Conservation (phyloP, 176 grass and related monocot species). For the Oropetium thomaeum region DNA sequence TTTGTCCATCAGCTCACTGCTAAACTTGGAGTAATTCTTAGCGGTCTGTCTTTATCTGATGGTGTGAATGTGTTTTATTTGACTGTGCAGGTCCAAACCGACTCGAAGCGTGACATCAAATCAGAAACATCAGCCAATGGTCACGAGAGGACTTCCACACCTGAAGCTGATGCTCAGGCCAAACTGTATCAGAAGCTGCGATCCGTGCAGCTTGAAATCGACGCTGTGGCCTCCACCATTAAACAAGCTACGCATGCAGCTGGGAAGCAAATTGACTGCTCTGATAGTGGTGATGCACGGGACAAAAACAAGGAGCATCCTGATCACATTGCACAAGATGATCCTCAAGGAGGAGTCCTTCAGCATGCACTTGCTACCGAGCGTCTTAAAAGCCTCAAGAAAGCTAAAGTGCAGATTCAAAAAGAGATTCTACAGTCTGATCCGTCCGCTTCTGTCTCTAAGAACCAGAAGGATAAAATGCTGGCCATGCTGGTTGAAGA, state of each 20-base stretch:
- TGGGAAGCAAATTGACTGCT: slow-evolving; percentile 22
- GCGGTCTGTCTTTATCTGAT: neutral
- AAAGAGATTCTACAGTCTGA: slow-evolving; percentile 46
- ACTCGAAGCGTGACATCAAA: slow-evolving; percentile 5
- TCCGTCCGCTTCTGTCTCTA: slow-evolving; percentile 20
- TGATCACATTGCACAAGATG: slow-evolving; percentile 5
- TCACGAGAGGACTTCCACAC: neutral
- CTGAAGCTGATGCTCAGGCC: slow-evolving; percentile 30
- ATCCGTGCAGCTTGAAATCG: slow-evolving; percentile 74
- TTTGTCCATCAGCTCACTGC: neutral
- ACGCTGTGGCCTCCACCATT: slow-evolving; percentile 74
- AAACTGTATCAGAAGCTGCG: slow-evolving; percentile 63
- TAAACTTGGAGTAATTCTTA: neutral
- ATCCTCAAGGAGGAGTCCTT: slow-evolving; percentile 35
- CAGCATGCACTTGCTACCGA: slow-evolving; percentile 78
- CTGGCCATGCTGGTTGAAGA: slow-evolving; percentile 68
- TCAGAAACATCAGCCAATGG: neutral
- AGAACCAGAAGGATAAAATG: slow-evolving; percentile 25
- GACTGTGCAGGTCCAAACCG: slow-evolving; percentile 45
- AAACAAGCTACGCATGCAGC: slow-evolving; percentile 20
- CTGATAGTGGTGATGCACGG: slow-evolving; percentile 5
- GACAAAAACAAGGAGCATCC: slow-evolving; percentile 21
- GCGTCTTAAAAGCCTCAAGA: slow-evolving; percentile 80
- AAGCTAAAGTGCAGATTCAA: slow-evolving; percentile 76
- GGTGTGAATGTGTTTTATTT: neutral